Conservation (phyloP, 805 yeast genomes). For the Nakazawaea wickerhamii region DNA sequence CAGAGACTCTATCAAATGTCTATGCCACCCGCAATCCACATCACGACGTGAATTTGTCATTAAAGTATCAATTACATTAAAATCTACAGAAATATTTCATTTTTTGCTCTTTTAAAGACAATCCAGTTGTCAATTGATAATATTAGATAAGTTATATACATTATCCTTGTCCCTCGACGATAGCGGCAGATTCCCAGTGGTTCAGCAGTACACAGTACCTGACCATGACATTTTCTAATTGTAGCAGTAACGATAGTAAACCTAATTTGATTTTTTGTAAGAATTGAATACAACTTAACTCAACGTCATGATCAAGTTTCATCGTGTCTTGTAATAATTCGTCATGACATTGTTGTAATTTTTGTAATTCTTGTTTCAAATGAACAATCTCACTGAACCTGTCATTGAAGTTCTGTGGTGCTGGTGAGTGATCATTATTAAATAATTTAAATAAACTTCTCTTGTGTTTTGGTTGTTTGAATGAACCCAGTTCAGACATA, state of each 20-base stretch:
- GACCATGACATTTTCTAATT: constrained; percentile 24
- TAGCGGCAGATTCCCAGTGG: no score
- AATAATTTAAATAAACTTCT: constrained; percentile 10
- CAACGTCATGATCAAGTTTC: constrained; percentile 38
- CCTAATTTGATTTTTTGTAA: constrained; percentile 30
- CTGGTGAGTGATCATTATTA: not conserved
- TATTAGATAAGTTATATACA: not conserved
- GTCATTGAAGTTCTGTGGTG: constrained; percentile 7
- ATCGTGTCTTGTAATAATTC: constrained; percentile 38
- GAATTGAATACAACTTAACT: constrained; percentile 32
- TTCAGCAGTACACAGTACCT: constrained; percentile 12
- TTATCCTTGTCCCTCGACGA: no score
- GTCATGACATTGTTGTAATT: constrained; percentile 43
- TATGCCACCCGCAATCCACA: no score
- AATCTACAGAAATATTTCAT: no score
- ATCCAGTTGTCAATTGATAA: no score
- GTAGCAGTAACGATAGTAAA: constrained; percentile 34
- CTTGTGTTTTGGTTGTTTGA: constrained; percentile 3
- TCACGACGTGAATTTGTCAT: no score
- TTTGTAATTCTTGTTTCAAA: constrained; percentile 31
- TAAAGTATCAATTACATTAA: no score
- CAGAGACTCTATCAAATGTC: no score
- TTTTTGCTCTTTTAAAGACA: no score
- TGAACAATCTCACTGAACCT: constrained; percentile 18
- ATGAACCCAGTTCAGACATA: constrained; percentile 10